Conservation (phyloP, 352 stramenopile genomes). For the Elongisporangium anandrum region DNA sequence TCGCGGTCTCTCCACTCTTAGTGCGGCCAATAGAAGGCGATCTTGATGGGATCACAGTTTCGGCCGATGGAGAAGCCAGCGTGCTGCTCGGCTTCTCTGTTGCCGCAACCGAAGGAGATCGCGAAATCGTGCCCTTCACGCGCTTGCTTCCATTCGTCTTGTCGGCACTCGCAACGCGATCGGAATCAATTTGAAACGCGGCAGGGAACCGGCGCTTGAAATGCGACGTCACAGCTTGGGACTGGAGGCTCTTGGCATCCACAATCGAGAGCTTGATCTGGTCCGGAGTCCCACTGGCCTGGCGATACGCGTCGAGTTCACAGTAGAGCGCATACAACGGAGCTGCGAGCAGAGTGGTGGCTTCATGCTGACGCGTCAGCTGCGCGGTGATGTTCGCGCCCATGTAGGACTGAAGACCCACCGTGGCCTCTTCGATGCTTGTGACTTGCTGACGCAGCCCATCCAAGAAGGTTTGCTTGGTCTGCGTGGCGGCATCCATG, state of each 20-base stretch:
- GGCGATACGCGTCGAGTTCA: slow-evolving; percentile 68
- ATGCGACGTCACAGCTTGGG: slow-evolving; percentile 8
- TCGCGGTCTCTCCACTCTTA: neutral
- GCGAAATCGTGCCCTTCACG: slow-evolving; percentile 28
- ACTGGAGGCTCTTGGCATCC: slow-evolving; percentile 19
- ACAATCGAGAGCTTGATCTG: slow-evolving; percentile 53
- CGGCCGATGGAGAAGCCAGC: neutral
- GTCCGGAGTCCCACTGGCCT: slow-evolving; percentile 39
- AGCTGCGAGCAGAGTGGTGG: slow-evolving; percentile 35
- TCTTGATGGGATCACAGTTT: slow-evolving; percentile 10
- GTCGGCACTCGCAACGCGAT: slow-evolving; percentile 2
- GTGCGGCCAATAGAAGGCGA: slow-evolving; percentile 20
- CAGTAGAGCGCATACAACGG: slow-evolving; percentile 71
- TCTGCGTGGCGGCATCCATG: slow-evolving; percentile 43
- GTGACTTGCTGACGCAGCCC: slow-evolving; percentile 42
- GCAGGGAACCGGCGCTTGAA: slow-evolving; percentile 30
- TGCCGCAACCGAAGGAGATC: slow-evolving; percentile 20
- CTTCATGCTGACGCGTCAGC: slow-evolving; percentile 34
- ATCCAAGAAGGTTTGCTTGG: slow-evolving; percentile 60
- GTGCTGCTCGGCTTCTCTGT: neutral
- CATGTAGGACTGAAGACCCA: slow-evolving; percentile 63
- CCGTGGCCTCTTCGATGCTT: slow-evolving; percentile 52
- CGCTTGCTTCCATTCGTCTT: slow-evolving; percentile 27
- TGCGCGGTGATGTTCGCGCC: slow-evolving; percentile 33
- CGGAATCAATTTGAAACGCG: slow-evolving; percentile 16